phyloP scores from a whole-genome alignment of 192 early-diverging fungal genomes.

The Helicostylum pulchrum region DNA sequence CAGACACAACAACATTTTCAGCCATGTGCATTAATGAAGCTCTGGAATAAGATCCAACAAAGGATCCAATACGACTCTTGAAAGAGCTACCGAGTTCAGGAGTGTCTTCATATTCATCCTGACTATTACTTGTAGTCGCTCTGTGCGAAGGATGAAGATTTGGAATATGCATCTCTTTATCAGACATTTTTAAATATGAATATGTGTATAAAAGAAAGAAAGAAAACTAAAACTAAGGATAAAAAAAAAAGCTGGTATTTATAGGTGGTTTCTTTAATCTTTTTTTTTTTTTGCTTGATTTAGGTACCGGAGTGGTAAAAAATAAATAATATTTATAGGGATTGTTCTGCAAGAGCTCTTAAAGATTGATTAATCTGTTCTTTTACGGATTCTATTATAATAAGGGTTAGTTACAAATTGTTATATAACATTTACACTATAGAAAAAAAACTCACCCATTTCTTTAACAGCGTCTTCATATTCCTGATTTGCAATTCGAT shows the following conservation, averaged over 20 bases:
- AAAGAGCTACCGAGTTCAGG: slow-evolving; percentile 11
- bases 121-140: not conserved
- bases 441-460: slow-evolving; percentile 24
- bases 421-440: too few relatives aligned
- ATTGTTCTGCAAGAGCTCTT: slow-evolving; percentile 37
- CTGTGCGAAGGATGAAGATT: slow-evolving; percentile 29
- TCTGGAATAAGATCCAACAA: slow-evolving; percentile 33
- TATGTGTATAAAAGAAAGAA: slow-evolving; percentile 2
- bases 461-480: slow-evolving; percentile 43
- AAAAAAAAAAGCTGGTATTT: not conserved
- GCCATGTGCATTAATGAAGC: slow-evolving; percentile 34
- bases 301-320: too few relatives aligned
- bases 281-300: not conserved
- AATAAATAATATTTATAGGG: too few relatives aligned
- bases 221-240: slow-evolving; percentile 5
- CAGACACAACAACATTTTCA: slow-evolving; percentile 24
- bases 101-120: slow-evolving; percentile 4
- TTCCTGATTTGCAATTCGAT: slow-evolving; percentile 38
- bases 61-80: slow-evolving; percentile 16
- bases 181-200: not conserved
- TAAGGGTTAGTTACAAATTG: not conserved
- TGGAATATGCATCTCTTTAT: slow-evolving; percentile 15
- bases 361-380: slow-evolving; percentile 43
- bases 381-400: slow-evolving; percentile 31
- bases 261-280: too few relatives aligned